phyloP scores from a whole-genome alignment of 345 rosid genomes.

The Viola odorata region DNA sequence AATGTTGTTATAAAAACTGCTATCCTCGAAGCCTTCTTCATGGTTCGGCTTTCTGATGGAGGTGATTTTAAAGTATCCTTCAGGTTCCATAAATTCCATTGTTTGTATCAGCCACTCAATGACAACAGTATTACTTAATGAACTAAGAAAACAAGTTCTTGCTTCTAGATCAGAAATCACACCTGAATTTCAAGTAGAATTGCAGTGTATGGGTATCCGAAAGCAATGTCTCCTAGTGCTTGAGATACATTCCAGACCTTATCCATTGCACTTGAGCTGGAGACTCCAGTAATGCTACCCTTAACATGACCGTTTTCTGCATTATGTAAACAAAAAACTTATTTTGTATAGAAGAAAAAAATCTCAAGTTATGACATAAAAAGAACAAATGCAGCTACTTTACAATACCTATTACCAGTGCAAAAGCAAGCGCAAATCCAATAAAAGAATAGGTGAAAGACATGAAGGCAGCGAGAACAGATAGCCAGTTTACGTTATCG shows the following conservation, averaged over 20 bases:
- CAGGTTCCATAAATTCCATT: neutral
- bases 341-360: no score
- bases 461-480: slow-evolving; percentile 49
- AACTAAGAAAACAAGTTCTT: neutral
- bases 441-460: slow-evolving; percentile 46
- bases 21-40: neutral
- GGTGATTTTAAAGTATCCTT: slow-evolving; percentile 7
- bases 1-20: neutral
- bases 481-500: slow-evolving; percentile 48
- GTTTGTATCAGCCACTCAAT: neutral
- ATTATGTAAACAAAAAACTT: neutral
- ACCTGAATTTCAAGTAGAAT: slow-evolving; percentile 25
- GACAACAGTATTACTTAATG: neutral
- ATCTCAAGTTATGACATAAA: no score
- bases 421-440: slow-evolving; percentile 47
- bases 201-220: slow-evolving; percentile 35
- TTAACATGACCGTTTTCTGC: slow-evolving; percentile 36
- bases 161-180: neutral
- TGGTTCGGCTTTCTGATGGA: neutral
- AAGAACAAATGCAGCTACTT: neutral
- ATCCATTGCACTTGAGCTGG: slow-evolving; percentile 15
- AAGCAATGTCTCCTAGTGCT: slow-evolving; percentile 47
- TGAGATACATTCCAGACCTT: slow-evolving; percentile 34
- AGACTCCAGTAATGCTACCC: slow-evolving; percentile 35
- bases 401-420: slow-evolving; percentile 33